Evolutionary conservation across 2,329 filamentous ascomycete species (phyloP).

Genomic region (Ophiostoma perfectum): DNA sequence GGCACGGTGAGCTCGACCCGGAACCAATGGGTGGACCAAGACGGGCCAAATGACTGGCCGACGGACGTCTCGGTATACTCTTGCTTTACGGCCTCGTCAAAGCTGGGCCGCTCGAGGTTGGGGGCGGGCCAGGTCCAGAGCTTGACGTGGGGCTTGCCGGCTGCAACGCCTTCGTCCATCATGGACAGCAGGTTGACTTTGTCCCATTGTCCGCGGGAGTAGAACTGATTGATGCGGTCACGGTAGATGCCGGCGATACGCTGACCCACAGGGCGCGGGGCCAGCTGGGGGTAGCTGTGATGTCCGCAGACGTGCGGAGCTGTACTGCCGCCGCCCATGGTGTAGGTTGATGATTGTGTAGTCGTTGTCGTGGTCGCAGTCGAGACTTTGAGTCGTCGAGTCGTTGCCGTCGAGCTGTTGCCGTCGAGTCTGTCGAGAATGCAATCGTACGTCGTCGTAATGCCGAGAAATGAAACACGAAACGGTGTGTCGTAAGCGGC

Average conservation of each 20-base stretch:
- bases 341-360: slow-evolving; percentile 11
- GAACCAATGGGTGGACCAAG: slow-evolving; percentile 99
- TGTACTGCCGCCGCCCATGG: slow-evolving; percentile 29
- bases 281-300: slow-evolving; percentile 28
- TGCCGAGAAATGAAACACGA: background rate
- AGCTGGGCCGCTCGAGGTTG: slow-evolving; percentile 70
- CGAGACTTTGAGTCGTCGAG: background rate
- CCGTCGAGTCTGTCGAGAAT: too few relatives aligned
- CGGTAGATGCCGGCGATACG: slow-evolving; percentile 28
- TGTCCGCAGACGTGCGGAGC: slow-evolving; percentile 20
- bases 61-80: slow-evolving; percentile 68
- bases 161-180: slow-evolving; percentile 61
- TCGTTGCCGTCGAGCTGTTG: background rate
- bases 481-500: background rate
- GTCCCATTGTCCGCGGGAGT: slow-evolving; percentile 27
- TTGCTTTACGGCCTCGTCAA: slow-evolving; percentile 73
- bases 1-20: slow-evolving; percentile 75
- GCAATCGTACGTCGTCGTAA: background rate
- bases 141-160: slow-evolving; percentile 71
- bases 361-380: background rate
- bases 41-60: slow-evolving; percentile 80
- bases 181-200: slow-evolving; percentile 41
- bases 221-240: slow-evolving; percentile 28
- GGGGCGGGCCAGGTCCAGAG: slow-evolving; percentile 84
- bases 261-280: slow-evolving; percentile 28